A percentile compares a stretch with the other conserved stretches of the same genome.
phyloP scores from a whole-genome alignment of 176 grass and related monocot species.

The bread wheat (Triticum aestivum) region IWGSC_CS_RefSeq_v2.1 NC_057812.1:1993726-1994225 shows the following conservation, averaged over 20 bases:
- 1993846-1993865: too few relatives aligned
- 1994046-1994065: slow-evolving; percentile 88
- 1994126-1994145: not conserved
- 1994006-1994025: slow-evolving; percentile 81
- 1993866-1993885: too few relatives aligned
- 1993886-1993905: not conserved
- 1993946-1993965: not conserved
- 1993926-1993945: not conserved
- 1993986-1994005: slow-evolving; percentile 33
- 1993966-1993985: not conserved
- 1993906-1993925: not conserved
- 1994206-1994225: not conserved
- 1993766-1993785: too few relatives aligned
- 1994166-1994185: not conserved
- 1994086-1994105: slow-evolving; percentile 5
- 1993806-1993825: too few relatives aligned
- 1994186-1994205: not conserved
- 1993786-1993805: too few relatives aligned
- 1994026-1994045: slow-evolving; percentile 95
- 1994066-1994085: slow-evolving; percentile 90
- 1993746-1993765: too few relatives aligned
- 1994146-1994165: not conserved
- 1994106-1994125: not conserved
- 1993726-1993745: too few relatives aligned
- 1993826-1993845: too few relatives aligned